Evolutionary conservation across 371 early-diverging fungal genomes (phyloP), one percentile per base, ranked within the genome.

Genomic region (Coemansia sp.): DNA sequence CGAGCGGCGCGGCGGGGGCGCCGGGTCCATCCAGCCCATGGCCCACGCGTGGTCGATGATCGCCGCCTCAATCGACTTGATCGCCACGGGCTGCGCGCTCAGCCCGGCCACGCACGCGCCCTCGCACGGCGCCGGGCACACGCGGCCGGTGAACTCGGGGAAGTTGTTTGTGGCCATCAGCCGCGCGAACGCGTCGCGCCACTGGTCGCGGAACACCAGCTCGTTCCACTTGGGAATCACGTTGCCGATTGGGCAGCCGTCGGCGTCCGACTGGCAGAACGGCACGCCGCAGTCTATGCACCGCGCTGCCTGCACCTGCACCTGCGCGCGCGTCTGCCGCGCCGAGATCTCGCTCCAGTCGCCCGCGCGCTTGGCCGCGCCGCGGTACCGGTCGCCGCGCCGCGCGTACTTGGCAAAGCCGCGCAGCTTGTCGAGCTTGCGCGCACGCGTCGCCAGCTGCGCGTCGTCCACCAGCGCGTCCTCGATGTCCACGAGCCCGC

Each of bases 211-310:
- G 85, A 87, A 95, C 36, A 98, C 91, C 11, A 97, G 83, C 46
- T 98, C 95, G 75, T 98, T 98, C 96, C 97, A 98, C 83, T 94
- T 94, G 67, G 98, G 98, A 64, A 98, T 97, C 62, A 95, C 89
- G 83, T 98, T 98, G 58, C 92, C 91, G 52, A 98, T 94, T 24
- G 98, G 98, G 76, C 98, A 97, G 24, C 98, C 98, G 42, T 89
- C 87, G 4, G 18, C 44, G 70, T 95, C 92, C 9, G 92, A 91
- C 83, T 97, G 97, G 78, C 98, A 97, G 87, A 95, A 95, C 31
- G 98, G 97, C 18, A 95, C 88, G 80, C 98, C 98, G 77, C 97
- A 95, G 69, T 93, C 96, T 91, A 98, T 97, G 83, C 97, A 98
- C 56, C 98, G 88, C 16, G 96, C 93, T 33, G 95, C 94, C 80